These are phyloP conservation scores for Aquilaria yunnanensis DNA, from an alignment of 345 rosid species.

Conservation along the genomic window DNA sequence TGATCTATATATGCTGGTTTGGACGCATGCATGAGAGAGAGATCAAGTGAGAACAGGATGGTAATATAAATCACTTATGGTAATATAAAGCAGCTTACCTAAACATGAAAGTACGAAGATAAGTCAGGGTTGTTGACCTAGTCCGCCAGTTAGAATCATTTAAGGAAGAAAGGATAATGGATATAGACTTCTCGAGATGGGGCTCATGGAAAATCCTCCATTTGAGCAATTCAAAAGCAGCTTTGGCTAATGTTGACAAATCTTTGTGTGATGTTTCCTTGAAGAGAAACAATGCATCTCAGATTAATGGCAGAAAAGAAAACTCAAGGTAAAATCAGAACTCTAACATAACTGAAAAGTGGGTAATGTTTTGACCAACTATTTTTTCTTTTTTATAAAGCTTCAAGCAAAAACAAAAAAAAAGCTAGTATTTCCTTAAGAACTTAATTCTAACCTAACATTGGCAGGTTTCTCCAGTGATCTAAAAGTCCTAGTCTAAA, in stretches of 20 bases:
- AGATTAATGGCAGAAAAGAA: slow-evolving; percentile 6
- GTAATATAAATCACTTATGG: neutral
- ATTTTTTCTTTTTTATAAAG: neutral
- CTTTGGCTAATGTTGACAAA: slow-evolving; percentile 90
- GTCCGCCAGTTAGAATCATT: slow-evolving; percentile 92
- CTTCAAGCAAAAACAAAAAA: neutral
- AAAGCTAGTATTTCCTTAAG: too few species aligned
- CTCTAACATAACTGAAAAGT: too few species aligned
- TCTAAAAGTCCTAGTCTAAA: too few species aligned
- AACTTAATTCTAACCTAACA: too few species aligned
- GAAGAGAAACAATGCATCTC: slow-evolving; percentile 17
- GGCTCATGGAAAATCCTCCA: slow-evolving; percentile 87
- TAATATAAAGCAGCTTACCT: slow-evolving; percentile 39
- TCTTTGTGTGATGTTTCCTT: slow-evolving; percentile 99
- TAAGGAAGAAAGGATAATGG: slow-evolving; percentile 63
- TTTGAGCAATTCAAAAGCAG: slow-evolving; percentile 85
- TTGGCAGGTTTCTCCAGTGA: too few species aligned
- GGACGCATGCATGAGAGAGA: neutral
- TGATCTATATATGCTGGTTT: slow-evolving; percentile 3
- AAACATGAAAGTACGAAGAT: slow-evolving; percentile 89
- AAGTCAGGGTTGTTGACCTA: slow-evolving; percentile 89
- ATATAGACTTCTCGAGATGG: slow-evolving; percentile 70
- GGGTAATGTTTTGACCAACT: too few species aligned
- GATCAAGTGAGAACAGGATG: neutral
- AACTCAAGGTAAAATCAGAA: too few species aligned